Evolutionary conservation across 73 alveolate species (phyloP).

Genomic region (Tetrahymena elliotti): DNA sequence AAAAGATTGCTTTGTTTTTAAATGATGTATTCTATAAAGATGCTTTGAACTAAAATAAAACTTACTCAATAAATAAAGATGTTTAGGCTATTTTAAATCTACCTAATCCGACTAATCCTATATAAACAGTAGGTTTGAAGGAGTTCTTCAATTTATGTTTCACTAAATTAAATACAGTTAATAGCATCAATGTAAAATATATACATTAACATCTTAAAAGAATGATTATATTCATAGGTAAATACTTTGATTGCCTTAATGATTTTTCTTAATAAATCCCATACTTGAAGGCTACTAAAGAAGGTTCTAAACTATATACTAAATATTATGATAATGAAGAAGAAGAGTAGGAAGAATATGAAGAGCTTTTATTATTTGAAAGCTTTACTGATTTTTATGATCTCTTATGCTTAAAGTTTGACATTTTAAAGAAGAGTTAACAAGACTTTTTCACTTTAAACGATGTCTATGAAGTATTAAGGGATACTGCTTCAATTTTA

Average conservation of each 20-base stretch:
- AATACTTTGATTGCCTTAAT: neutral
- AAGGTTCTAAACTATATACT: neutral
- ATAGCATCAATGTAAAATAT: neutral
- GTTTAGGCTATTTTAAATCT: neutral
- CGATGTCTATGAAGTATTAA: neutral
- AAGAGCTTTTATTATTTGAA: neutral
- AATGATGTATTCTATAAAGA: neutral
- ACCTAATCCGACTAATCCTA: neutral
- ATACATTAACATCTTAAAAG: neutral
- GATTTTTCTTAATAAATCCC: neutral
- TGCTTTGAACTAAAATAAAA: neutral
- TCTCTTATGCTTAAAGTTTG: neutral
- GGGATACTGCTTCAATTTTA: neutral
- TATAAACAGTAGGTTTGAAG: neutral
- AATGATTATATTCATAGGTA: neutral
- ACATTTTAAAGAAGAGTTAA: neutral
- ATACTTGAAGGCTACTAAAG: neutral
- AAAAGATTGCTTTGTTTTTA: neutral
- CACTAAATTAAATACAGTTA: neutral
- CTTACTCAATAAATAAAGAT: neutral
- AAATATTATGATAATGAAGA: no score
- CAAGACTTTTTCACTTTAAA: neutral
- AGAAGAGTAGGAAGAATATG: neutral
- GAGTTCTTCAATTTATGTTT: neutral
- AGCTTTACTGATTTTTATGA: neutral